Evolutionary conservation across 257 asterid genomes (phyloP).

Genomic region (Capsicum baccatum): DNA sequence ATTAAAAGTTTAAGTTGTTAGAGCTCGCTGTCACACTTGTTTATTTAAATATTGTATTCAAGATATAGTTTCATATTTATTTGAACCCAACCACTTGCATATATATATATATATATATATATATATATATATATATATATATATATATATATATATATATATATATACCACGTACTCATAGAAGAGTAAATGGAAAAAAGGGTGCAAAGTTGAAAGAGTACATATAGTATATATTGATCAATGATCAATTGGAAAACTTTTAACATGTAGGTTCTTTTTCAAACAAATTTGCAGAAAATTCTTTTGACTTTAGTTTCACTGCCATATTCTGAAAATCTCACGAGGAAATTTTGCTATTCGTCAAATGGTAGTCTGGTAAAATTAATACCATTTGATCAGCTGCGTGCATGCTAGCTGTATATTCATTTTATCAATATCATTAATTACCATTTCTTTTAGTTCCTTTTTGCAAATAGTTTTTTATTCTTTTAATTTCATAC

Average conservation of each 20-base stretch:
- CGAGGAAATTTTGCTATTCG: conserved; percentile 1
- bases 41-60: not conserved
- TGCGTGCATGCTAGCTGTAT: conserved; percentile 24
- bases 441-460: not conserved
- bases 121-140: too few species aligned
- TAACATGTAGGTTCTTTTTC: conserved; percentile 16
- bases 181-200: not conserved
- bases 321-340: conserved; percentile 18
- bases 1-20: not conserved
- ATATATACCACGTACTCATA: not conserved
- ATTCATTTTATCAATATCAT: not conserved
- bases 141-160: too few species aligned
- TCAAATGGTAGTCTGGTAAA: not conserved
- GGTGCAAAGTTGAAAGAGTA: conserved; percentile 19
- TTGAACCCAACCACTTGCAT: not conserved
- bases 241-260: not conserved
- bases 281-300: conserved; percentile 19
- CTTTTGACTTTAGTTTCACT: conserved; percentile 14
- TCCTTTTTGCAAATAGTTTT: too few species aligned
- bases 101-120: not conserved
- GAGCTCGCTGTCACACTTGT: not conserved
- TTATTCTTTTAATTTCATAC: too few species aligned
- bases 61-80: not conserved
- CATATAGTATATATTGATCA: not conserved
- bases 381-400: not conserved